Percentiles rank a stretch among this genome's conserved stretches.
Evolutionary conservation across 2,329 filamentous ascomycete species (phyloP).

Genomic region (Myotisia sp.): DNA sequence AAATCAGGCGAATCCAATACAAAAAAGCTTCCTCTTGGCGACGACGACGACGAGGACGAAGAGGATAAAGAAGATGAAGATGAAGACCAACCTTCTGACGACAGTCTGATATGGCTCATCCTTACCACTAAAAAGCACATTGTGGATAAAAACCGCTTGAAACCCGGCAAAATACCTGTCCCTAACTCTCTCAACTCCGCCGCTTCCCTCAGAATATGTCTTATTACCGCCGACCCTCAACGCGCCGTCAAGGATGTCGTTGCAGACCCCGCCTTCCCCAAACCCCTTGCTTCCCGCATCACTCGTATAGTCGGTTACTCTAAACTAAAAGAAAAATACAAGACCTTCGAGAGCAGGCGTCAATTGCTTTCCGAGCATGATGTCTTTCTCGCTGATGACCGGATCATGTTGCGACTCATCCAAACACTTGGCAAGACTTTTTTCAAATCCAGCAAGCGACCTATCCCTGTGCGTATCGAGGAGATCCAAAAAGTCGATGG

Average conservation of each 20-base stretch:
- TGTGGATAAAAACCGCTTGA: conserved; percentile 60
- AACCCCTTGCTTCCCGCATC: conserved; percentile 51
- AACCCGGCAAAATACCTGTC: conserved; percentile 67
- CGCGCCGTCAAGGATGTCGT: conserved; percentile 82
- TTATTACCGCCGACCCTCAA: conserved; percentile 74
- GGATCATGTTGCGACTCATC: conserved; percentile 60
- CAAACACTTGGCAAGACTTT: conserved; percentile 78
- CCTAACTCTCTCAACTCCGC: conserved; percentile 62
- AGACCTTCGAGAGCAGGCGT: conserved; percentile 72
- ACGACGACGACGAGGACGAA: conserved; percentile 32
- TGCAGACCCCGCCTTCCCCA: conserved; percentile 56
- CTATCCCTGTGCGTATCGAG: conserved; percentile 65
- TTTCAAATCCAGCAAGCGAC: conserved; percentile 76
- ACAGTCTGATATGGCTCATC: conserved; percentile 46
- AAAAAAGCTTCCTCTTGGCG: conserved; percentile 39
- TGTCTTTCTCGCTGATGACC: conserved; percentile 82
- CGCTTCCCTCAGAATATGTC: conserved; percentile 56
- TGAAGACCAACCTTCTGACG: conserved; percentile 31
- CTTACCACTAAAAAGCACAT: conserved; percentile 54
- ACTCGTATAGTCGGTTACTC: conserved; percentile 64
- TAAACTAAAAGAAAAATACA: conserved; percentile 81
- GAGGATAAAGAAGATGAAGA: conserved; percentile 28
- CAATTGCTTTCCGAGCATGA: conserved; percentile 79
- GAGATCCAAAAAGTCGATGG: conserved; percentile 47
- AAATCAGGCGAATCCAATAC: conserved; percentile 37